Evolutionary conservation across 129 eudicot genomes (phyloP), one percentile per base, ranked within the genome.

Genomic region (Flaveria robusta): DNA sequence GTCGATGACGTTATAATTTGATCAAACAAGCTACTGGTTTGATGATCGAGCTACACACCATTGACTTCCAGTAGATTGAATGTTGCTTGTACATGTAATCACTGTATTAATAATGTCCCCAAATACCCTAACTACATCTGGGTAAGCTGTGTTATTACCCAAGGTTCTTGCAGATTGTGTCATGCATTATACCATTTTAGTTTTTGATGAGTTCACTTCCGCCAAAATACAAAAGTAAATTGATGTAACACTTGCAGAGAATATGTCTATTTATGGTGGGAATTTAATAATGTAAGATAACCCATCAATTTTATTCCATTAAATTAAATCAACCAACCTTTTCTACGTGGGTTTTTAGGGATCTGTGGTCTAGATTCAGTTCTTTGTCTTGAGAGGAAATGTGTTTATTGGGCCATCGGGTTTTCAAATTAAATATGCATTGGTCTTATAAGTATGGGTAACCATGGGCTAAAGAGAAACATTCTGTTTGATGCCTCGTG

Each of bases 91-190:
- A 34, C 39, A 6, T 5, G 39, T 5, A 34, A 34, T 34, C 39
- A 34, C 39, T 34, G 39, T 34, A 34, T 34, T n/a, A n/a, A 34
- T 34, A 34, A 34, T 34, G 39, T 34, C 39, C 39, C 39, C 39
- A 34, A 34, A 34, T 34, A 34, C 39, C 39, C 39, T 34, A 5
- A 34, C 58, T 71, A 39, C 18, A 70, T 59, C 11, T 45, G 34
- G 59, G 45, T 75, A 64, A 43, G 76, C 68, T 34, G 64, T 31
- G 83, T 69, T 81, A 79, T 83, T 54, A 83, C 84, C 91, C 72
- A 75, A 78, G 91, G 82, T 87, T 84, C 78, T 70, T 81, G 84
- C 81, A 81, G 74, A 65, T 42, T 51, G 70, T 65, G 77, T 65
- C 55, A 80, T 49, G 66, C 46, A 39, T 60, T 27, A 73, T 23